These are phyloP conservation scores for Narthecium ossifragum DNA, from an alignment of 106 monocot species.

Conservation along the genomic window DNA sequence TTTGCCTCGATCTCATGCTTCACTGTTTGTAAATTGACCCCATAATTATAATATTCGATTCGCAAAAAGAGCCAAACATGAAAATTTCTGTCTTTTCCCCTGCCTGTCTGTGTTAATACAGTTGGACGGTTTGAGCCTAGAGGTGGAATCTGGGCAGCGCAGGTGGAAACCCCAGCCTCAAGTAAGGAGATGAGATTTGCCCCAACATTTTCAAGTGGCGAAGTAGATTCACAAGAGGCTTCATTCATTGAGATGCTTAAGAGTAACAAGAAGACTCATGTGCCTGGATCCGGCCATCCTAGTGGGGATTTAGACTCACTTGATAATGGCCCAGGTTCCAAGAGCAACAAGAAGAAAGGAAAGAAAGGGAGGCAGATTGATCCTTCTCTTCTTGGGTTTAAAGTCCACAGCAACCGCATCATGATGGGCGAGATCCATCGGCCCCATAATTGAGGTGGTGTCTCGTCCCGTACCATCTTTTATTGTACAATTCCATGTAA, in stretches of 20 bases:
- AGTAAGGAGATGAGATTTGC: conserved; percentile 31
- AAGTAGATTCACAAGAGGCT: conserved; percentile 42
- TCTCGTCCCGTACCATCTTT: no score
- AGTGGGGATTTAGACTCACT: conserved; percentile 10
- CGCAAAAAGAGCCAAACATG: no score
- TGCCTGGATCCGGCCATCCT: conserved; percentile 9
- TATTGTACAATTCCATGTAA: no score
- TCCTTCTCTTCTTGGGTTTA: conserved; percentile 73
- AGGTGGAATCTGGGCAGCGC: no score
- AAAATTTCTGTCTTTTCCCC: no score
- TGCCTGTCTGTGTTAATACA: no score
- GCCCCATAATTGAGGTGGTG: conserved; percentile 36
- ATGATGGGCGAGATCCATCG: conserved; percentile 90
- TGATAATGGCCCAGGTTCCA: conserved; percentile 24
- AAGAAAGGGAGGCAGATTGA: conserved; percentile 85
- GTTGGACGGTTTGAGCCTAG: no score
- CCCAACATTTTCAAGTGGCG: conserved; percentile 22
- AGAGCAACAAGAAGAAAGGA: conserved; percentile 50
- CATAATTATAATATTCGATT: no score
- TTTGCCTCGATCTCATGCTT: no score
- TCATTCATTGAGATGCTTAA: conserved; percentile 79
- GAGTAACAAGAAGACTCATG: conserved; percentile 45
- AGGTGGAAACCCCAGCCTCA: conserved; percentile 23
- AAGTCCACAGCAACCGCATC: conserved; percentile 82
- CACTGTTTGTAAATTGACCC: no score